Conservation (phyloP, 208 protist genomes). For the Trypanosoma brucei region DNA sequence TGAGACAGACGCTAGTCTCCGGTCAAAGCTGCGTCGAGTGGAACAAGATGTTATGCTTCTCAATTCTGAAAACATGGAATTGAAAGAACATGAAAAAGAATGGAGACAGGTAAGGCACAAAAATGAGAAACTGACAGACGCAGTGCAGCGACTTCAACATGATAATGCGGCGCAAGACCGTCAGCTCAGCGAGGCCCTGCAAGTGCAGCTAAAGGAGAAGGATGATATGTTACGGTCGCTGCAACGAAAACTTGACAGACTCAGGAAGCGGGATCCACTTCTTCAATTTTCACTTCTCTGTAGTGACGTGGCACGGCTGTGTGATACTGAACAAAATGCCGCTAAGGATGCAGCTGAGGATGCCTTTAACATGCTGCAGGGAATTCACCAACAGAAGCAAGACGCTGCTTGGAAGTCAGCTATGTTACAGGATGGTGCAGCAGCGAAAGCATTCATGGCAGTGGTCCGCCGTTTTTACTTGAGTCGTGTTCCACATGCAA, state of each 20-base stretch:
- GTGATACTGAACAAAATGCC: slow-evolving; percentile 13
- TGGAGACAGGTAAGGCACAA: slow-evolving; percentile 44
- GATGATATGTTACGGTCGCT: slow-evolving; percentile 70
- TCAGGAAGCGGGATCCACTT: slow-evolving; percentile 70
- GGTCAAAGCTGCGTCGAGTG: slow-evolving; percentile 48
- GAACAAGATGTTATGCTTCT: slow-evolving; percentile 84
- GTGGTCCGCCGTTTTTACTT: slow-evolving; percentile 45
- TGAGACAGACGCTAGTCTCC: slow-evolving; percentile 47
- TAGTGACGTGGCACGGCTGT: slow-evolving; percentile 63
- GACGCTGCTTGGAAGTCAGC: slow-evolving; percentile 49
- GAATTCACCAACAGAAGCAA: slow-evolving; percentile 33
- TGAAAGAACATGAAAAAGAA: slow-evolving; percentile 52
- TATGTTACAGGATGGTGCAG: slow-evolving; percentile 26
- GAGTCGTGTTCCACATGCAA: slow-evolving; percentile 41
- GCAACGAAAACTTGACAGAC: slow-evolving; percentile 78
- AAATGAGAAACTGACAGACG: slow-evolving; percentile 35
- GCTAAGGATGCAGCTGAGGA: slow-evolving; percentile 46
- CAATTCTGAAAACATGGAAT: slow-evolving; percentile 83
- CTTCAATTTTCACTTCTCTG: slow-evolving; percentile 81
- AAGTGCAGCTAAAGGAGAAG: slow-evolving; percentile 46
- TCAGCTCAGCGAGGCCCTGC: slow-evolving; percentile 28
- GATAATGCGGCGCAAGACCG: slow-evolving; percentile 32
- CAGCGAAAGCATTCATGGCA: slow-evolving; percentile 47
- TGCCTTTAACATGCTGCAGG: slow-evolving; percentile 46
- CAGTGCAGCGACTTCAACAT: slow-evolving; percentile 14